Base-by-base conservation (phyloP, 169 alveolate species). In the Sarcocystis neurona region DNA sequence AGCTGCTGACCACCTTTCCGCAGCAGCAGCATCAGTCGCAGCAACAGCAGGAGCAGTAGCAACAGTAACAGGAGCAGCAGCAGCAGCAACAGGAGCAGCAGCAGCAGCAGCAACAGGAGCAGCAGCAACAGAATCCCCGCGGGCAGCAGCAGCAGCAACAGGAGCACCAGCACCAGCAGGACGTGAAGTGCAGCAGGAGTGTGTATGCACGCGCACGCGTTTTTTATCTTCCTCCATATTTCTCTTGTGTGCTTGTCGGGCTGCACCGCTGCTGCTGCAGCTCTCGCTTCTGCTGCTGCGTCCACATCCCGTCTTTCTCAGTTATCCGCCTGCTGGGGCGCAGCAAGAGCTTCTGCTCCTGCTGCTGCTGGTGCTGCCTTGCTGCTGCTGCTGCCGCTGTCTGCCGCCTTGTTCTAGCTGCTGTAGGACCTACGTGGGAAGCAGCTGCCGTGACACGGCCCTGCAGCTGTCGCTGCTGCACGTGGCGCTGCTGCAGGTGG, bases 81-180 rank as follows among this genome's bases (percentile, higher is more conserved):
- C 63, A 27, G 37, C n/a, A 30, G 79, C 79, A 70, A 47, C 79
- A 70, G 79, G 4, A 70, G 79, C 79, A 70, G 47, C 79, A 70
- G 15, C 50, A 5, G 30, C 63, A 15, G 63, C 63, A 15, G 63
- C 63, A 53, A 20, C 63, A 53, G 63, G 50, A 70, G 79, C 44
- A 70, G 79, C 79, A 70, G 39, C 10, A 47, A 18, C 46, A 2
- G 44, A 3, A 70, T 3, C 23, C 2, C 23, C 79, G 18, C 23
- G 18, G 50, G 37, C 47, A 41, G 44, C 44, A n/a, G 10, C 46
- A 70, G 79, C 15, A 70, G 47, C 41, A 32, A 30, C 37, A 30
- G 47, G 50, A 15, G 63, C 63, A 53, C 10, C 63, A 10, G 20
- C n/a, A 4, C 50, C 79, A 63, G 75, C 37, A 23, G 75, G 10